phyloP scores from a whole-genome alignment of 495 filamentous ascomycete genomes.

The Penicillium silybi region DNA sequence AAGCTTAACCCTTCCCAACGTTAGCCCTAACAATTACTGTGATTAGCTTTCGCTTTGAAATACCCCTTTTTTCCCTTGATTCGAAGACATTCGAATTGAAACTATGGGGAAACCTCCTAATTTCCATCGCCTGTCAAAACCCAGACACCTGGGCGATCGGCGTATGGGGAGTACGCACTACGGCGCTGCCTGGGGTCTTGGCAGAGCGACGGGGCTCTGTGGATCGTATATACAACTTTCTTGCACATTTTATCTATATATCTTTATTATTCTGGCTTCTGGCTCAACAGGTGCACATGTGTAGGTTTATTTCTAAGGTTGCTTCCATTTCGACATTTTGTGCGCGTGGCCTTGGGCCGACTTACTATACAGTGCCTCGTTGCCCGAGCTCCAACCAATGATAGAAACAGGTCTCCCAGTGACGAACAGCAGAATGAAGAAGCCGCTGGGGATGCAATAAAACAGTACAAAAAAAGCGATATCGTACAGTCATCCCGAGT shows the following conservation, averaged over 20 bases:
- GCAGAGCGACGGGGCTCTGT: constrained; percentile 8
- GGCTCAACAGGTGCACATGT: neutral
- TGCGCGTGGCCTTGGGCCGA: constrained; percentile 16
- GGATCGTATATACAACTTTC: neutral
- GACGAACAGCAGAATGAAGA: constrained; percentile 5
- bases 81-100: constrained; percentile 7
- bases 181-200: constrained; percentile 24
- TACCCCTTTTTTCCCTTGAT: neutral
- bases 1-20: neutral
- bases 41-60: neutral
- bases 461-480: constrained; percentile 12
- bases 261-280: neutral
- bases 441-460: constrained; percentile 11
- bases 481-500: constrained; percentile 25
- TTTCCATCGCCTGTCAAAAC: neutral
- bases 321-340: constrained; percentile 5
- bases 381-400: constrained; percentile 13
- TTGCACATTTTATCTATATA: neutral
- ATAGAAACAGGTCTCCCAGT: constrained; percentile 15
- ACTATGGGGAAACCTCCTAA: neutral
- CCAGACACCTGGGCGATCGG: constrained; percentile 9
- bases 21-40: neutral
- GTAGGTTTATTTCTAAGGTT: neutral
- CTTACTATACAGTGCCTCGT: constrained; percentile 22
- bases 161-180: constrained; percentile 14